Conservation (phyloP, 805 yeast species). For the Suhomyces kilbournensis region DNA sequence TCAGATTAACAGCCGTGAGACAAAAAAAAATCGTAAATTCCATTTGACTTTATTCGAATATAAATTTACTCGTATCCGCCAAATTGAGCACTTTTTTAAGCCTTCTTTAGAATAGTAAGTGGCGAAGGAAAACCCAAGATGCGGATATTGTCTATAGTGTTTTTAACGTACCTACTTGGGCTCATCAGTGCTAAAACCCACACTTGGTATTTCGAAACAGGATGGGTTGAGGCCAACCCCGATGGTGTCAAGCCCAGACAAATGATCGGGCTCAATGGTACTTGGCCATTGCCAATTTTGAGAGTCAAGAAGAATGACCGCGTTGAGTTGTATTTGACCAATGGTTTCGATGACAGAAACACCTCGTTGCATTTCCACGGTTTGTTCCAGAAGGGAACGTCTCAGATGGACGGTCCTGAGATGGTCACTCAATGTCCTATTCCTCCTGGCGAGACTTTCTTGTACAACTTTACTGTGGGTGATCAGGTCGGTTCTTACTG, state of each 20-base stretch:
- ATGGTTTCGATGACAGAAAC: slow-evolving; percentile 65
- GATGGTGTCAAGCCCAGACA: slow-evolving; percentile 57
- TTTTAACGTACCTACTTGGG: slow-evolving; percentile 13
- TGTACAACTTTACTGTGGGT: slow-evolving; percentile 85
- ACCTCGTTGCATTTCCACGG: slow-evolving; percentile 95
- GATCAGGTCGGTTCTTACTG: slow-evolving; percentile 88
- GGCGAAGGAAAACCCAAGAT: neutral
- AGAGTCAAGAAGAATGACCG: slow-evolving; percentile 78
- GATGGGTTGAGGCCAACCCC: slow-evolving; percentile 64
- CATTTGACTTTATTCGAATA: neutral
- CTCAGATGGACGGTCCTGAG: slow-evolving; percentile 89
- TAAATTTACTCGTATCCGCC: slow-evolving; percentile 3
- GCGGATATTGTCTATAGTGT: slow-evolving; percentile 5
- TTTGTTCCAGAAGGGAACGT: slow-evolving; percentile 72
- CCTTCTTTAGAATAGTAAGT: neutral
- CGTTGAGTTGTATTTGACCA: slow-evolving; percentile 66
- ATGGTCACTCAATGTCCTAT: slow-evolving; percentile 88
- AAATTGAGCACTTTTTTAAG: slow-evolving; percentile 3
- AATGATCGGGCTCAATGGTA: slow-evolving; percentile 64
- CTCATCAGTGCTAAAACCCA: slow-evolving; percentile 48
- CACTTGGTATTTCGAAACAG: slow-evolving; percentile 60
- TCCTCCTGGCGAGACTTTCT: slow-evolving; percentile 67
- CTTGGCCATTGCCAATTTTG: slow-evolving; percentile 88
- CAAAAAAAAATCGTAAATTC: neutral
- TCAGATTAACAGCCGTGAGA: neutral